Conservation (phyloP, 805 yeast genomes). For the Brettanomyces sp. region DNA sequence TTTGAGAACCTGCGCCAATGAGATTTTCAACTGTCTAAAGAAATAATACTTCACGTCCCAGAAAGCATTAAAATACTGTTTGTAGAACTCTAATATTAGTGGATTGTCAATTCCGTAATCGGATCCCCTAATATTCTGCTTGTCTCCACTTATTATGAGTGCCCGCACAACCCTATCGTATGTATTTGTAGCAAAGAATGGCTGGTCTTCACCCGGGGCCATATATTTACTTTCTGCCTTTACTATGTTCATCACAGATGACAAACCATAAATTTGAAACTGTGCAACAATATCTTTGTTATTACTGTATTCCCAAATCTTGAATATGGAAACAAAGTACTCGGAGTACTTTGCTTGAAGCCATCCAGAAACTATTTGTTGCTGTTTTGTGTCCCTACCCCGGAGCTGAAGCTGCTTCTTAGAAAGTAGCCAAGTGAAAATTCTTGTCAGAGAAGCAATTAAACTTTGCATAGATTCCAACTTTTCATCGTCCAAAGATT, state of each 20-base stretch:
- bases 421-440: conserved; percentile 40
- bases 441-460: conserved; percentile 31
- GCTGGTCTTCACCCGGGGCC: conserved; percentile 41
- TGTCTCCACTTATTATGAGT: conserved; percentile 24
- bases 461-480: conserved; percentile 26
- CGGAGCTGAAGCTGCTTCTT: conserved; percentile 30
- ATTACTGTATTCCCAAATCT: conserved; percentile 32
- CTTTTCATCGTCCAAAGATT: conserved; percentile 16
- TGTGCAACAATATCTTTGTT: conserved; percentile 23
- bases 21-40: conserved; percentile 36
- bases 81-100: conserved; percentile 40
- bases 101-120: conserved; percentile 38
- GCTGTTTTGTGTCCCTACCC: conserved; percentile 29
- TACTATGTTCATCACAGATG: conserved; percentile 45
- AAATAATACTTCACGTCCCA: conserved; percentile 79
- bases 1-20: conserved; percentile 17
- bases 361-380: conserved; percentile 53
- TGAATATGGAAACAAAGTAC: conserved; percentile 37
- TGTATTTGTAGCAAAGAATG: conserved; percentile 53
- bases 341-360: conserved; percentile 46
- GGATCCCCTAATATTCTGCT: conserved; percentile 28
- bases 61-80: conserved; percentile 41
- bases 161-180: conserved; percentile 32
- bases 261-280: conserved; percentile 45
- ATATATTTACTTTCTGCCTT: conserved; percentile 46